These are phyloP conservation scores for Hydrangea macrophylla DNA, from an alignment of 148 eudicot genomes.

Conservation along the genomic window DNA sequence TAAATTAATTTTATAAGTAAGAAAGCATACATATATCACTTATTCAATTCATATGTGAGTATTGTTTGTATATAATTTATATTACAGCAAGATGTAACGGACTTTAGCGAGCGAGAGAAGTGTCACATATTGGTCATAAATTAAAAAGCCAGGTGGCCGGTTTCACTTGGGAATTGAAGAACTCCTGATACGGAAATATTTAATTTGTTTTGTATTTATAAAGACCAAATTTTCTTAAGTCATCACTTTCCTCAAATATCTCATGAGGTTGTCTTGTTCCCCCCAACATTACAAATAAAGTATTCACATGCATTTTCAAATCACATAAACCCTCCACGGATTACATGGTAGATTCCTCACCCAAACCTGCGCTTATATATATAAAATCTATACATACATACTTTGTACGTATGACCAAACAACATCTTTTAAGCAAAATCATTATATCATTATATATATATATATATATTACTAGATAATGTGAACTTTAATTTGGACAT, in stretches of 20 bases:
- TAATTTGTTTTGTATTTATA: slow-evolving; percentile 1
- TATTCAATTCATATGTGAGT: not conserved
- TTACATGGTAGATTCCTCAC: not conserved
- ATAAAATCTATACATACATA: too few species aligned
- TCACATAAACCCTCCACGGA: not conserved
- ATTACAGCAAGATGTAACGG: not conserved
- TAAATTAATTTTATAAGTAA: not conserved
- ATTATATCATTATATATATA: too few species aligned
- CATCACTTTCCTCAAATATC: slow-evolving; percentile 21
- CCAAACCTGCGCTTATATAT: not conserved
- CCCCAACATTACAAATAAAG: not conserved
- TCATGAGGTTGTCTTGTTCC: slow-evolving; percentile 18
- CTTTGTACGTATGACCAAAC: too few species aligned
- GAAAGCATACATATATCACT: not conserved
- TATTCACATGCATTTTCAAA: not conserved
- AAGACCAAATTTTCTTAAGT: not conserved
- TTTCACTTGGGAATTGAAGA: slow-evolving; percentile 20
- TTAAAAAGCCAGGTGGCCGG: slow-evolving; percentile 19
- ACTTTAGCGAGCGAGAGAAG: not conserved
- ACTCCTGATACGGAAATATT: slow-evolving; percentile 11
- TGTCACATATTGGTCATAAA: slow-evolving; percentile 1
- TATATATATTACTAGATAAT: too few species aligned
- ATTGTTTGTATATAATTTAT: not conserved
- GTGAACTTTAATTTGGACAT: too few species aligned
- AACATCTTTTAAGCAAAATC: too few species aligned